Evolutionary conservation across 192 early-diverging fungal genomes (phyloP), one percentile per base, ranked within the genome.

Genomic region (Lobosporangium transversale): DNA sequence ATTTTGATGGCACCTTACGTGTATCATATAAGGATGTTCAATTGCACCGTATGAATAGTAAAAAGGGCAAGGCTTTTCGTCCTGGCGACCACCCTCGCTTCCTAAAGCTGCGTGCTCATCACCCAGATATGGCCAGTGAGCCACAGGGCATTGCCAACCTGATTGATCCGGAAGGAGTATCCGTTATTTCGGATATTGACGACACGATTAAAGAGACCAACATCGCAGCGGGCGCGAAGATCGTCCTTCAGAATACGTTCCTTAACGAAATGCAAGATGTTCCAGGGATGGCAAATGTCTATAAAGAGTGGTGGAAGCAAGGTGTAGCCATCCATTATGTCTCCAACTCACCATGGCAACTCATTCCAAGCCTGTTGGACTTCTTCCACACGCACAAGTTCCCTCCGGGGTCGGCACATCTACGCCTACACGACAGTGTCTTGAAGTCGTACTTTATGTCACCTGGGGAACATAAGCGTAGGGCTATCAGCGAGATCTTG

Each of bases 131-230:
- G 67, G 47, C 50, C 5, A 18, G 24, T 17, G 62, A 73, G 17
- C 62, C 12, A 42, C 79, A 67, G 50, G 84, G 62, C 26, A 70
- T 73, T 44, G 86, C 67, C 62, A 83, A 87, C 55, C 62, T 94
- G 30, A 81, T 94, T 54, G 86, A 89, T 18, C 87, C 86, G 1
- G 66, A 57, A 7, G 94, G 96, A 14, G 69, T 93, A 10, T 94
- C 93, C 0, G 68, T 98, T 4, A 94, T 98, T 50, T 92, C 91
- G 48, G 92, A 93, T 58, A 92, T 98, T 44, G 96, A 98, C 70
- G 96, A 98, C 64, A 98, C 96, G 7, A 98, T 98, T 82, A 96
- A 96, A 0, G 58, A 59, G 18, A 59, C 57, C 24, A 71, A 96
- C 12, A 91, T 96, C 31, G 92, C 21, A 27, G 36, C 20, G 17